These are phyloP conservation scores for Neoscytalidium dimidiatum DNA, from an alignment of 2,329 filamentous ascomycete species.

Conservation along the genomic window DNA sequence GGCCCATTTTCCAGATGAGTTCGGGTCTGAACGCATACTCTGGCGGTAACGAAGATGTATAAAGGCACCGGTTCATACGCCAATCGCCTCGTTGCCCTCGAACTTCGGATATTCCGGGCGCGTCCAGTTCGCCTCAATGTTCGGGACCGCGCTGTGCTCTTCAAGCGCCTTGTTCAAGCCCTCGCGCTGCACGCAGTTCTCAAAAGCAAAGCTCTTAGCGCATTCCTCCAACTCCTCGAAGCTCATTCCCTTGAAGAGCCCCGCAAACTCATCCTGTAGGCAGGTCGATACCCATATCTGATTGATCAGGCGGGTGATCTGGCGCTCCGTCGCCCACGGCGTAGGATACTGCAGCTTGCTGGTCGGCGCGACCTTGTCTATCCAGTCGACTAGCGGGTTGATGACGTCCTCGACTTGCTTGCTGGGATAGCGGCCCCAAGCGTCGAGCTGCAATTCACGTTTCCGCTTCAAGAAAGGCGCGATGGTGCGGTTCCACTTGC, in stretches of 20 bases:
- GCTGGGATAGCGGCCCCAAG: slow-evolving; percentile 51
- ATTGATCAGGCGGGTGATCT: slow-evolving; percentile 43
- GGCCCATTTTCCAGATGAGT: too few species aligned
- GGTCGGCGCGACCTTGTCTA: slow-evolving; percentile 29
- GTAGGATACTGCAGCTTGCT: slow-evolving; percentile 32
- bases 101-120: not conserved
- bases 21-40: too few species aligned
- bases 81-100: not conserved
- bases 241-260: slow-evolving; percentile 54
- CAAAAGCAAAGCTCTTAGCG: slow-evolving; percentile 56
- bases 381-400: slow-evolving; percentile 38
- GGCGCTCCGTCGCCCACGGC: slow-evolving; percentile 33
- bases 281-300: slow-evolving; percentile 55
- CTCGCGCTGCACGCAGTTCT: slow-evolving; percentile 55
- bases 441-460: slow-evolving; percentile 54
- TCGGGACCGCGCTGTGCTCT: slow-evolving; percentile 38
- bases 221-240: slow-evolving; percentile 57
- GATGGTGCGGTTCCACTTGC: slow-evolving; percentile 51
- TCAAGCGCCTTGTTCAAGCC: slow-evolving; percentile 54
- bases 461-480: slow-evolving; percentile 59
- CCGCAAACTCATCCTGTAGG: slow-evolving; percentile 57
- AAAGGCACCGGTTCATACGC: not conserved
- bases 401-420: slow-evolving; percentile 47
- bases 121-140: slow-evolving; percentile 4
- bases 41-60: too few species aligned